Evolutionary conservation across 768 basidiomycete genomes (phyloP), one percentile per base, ranked within the genome.

Genomic region (Agaricus subrufescens): DNA sequence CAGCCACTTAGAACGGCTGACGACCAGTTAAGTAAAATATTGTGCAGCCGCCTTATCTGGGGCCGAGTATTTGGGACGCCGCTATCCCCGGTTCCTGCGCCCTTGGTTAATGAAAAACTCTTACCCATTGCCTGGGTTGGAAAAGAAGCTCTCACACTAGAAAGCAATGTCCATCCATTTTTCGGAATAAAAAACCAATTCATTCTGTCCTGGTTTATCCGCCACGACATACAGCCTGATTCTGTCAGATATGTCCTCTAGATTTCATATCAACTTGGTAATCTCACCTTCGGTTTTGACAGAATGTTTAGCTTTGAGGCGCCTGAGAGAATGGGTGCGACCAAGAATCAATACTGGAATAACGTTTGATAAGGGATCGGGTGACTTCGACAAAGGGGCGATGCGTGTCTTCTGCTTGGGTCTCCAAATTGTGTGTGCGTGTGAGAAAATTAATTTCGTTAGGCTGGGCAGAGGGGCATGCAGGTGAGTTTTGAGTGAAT

Each of bases 61-160:
- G 14, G 45, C 25, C 44, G 25, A 26, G 14, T 46, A 46, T 27
- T 34, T 15, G 25, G 46, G 8, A 10, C 12, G 25, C 31, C 34
- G 34, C 34, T 8, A 43, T 46, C 27, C 44, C 30, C 31, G 47
- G 38, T 25, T 11, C 3, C 39, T 31, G 27, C n/a, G 10, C 26
- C 19, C 47, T 48, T 42, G 5, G 46, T 27, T 29, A 30, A n/a
- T n/a, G 40, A 7, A 34, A 34, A 7, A 7, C 11, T 3, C 2
- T 25, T 45, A n/a, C 27, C 30, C 27, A 30, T 19, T 45, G 31
- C 44, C 53, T 40, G 23, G 50, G 51, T 42, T 59, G 61, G 58
- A 57, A 61, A 58, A 58, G 50, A 57, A 54, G 50, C 26, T 39
- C 29, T 39, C 44, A 25, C 51, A 52, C 50, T 46, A 51, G 34